These are phyloP conservation scores for Ustilago trichophora DNA, from an alignment of 1,284 basidiomycete species.

Conservation along the genomic window DNA sequence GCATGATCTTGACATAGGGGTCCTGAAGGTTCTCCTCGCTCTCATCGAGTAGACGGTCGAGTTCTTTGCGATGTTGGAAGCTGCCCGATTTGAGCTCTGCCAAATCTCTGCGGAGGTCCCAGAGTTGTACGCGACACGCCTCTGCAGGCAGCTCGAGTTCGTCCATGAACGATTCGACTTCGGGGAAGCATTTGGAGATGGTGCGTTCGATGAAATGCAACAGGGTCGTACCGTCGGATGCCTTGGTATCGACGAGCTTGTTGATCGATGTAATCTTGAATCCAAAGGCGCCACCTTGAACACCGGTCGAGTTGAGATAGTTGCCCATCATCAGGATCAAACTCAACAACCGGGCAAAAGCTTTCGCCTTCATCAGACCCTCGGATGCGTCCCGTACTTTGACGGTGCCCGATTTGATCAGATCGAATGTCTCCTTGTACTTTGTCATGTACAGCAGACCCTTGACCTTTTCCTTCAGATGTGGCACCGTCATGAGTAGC, in stretches of 20 bases:
- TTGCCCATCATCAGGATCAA: conserved; percentile 91
- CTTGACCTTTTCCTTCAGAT: conserved; percentile 87
- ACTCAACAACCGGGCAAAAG: conserved; percentile 58
- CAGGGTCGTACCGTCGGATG: conserved; percentile 81
- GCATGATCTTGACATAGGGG: conserved; percentile 65
- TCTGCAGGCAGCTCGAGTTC: conserved; percentile 90
- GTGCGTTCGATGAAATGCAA: conserved; percentile 94
- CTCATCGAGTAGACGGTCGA: conserved; percentile 64
- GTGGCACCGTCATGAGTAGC: conserved; percentile 92
- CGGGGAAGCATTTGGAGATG: conserved; percentile 84
- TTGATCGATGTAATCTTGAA: conserved; percentile 98
- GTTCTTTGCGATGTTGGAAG: conserved; percentile 62
- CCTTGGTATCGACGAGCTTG: conserved; percentile 97
- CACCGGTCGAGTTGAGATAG: conserved; percentile 95
- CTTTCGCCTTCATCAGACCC: conserved; percentile 57
- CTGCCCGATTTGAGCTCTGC: conserved; percentile 65
- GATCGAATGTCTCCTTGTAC: conserved; percentile 63
- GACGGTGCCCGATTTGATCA: conserved; percentile 47
- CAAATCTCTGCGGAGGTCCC: conserved; percentile 63
- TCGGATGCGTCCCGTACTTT: conserved; percentile 60
- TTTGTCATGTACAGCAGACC: conserved; percentile 81
- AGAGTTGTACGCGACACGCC: conserved; percentile 76
- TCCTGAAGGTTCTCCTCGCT: conserved; percentile 59
- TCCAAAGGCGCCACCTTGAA: conserved; percentile 96
- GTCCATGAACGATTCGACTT: conserved; percentile 86